Conservation (phyloP, 2,329 filamentous ascomycete species). For the Penicillium sp. region DNA sequence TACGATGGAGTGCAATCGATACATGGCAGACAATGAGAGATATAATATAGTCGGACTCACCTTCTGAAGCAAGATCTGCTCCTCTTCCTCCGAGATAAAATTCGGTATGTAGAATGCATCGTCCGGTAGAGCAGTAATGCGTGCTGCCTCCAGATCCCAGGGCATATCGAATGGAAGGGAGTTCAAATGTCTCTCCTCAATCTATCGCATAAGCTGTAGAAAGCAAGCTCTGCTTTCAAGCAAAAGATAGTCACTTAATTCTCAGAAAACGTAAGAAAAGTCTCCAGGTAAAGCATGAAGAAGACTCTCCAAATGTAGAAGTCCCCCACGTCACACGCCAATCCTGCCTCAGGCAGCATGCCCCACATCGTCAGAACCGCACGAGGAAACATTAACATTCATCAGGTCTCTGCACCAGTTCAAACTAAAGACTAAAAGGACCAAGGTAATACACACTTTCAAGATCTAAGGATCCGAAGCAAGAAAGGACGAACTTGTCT, state of each 20-base stretch:
- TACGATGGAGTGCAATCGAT: background rate
- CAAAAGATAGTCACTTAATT: background rate
- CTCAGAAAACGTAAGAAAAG: background rate
- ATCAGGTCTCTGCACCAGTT: background rate
- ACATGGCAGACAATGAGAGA: background rate
- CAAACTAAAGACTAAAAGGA: background rate
- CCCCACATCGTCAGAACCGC: slow-evolving; percentile 18
- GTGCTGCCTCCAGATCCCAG: slow-evolving; percentile 37
- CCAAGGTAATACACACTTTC: background rate
- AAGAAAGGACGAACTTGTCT: background rate
- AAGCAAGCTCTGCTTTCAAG: background rate
- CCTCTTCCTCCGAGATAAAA: slow-evolving; percentile 80
- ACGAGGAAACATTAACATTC: slow-evolving; percentile 20
- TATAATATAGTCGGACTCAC: slow-evolving; percentile 36
- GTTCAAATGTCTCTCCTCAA: background rate
- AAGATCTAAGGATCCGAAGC: background rate
- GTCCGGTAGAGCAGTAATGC: slow-evolving; percentile 41
- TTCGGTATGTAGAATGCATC: slow-evolving; percentile 82
- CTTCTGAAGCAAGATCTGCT: slow-evolving; percentile 72
- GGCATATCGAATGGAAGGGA: slow-evolving; percentile 15
- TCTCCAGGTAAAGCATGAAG: too few species aligned
- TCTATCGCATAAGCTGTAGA: background rate
- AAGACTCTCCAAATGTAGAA: too few species aligned
- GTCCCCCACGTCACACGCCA: slow-evolving; percentile 13
- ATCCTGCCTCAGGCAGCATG: slow-evolving; percentile 14